A percentile compares a stretch with the other conserved stretches of the same genome.
Conservation (phyloP, 2,329 filamentous ascomycete species). For the Fusarium mangiferae region DNA sequence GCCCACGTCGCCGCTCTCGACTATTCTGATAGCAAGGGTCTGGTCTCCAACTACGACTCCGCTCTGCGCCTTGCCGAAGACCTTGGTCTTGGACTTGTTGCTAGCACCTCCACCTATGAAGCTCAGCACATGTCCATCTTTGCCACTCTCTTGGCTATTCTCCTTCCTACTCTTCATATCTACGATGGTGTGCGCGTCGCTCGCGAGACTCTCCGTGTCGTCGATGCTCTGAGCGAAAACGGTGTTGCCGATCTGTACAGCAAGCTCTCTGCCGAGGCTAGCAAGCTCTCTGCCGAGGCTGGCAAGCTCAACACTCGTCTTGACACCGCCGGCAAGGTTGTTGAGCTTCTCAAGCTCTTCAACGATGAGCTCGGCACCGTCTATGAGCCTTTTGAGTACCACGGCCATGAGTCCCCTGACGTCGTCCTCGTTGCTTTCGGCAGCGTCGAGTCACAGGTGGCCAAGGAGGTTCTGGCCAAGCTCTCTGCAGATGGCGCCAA, state of each 20-base stretch:
- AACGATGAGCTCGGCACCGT: conserved; percentile 94
- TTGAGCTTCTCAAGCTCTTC: conserved; percentile 76
- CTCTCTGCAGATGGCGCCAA: conserved; percentile 78
- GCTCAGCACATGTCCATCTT: conserved; percentile 96
- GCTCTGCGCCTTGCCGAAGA: conserved; percentile 87
- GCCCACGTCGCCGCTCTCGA: conserved; percentile 93
- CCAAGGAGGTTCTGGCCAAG: conserved; percentile 80
- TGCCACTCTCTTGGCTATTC: conserved; percentile 79
- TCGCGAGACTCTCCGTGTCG: conserved; percentile 82
- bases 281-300: conserved; percentile 70
- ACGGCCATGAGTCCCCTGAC: conserved; percentile 82
- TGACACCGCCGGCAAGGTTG: conserved; percentile 76
- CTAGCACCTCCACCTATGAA: conserved; percentile 88
- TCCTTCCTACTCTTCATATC: conserved; percentile 86
- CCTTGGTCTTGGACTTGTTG: conserved; percentile 85
- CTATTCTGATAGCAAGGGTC: conserved; percentile 74
- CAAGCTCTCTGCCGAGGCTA: conserved; percentile 70
- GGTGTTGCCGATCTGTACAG: conserved; percentile 77
- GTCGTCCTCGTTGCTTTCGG: conserved; percentile 92
- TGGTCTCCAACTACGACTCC: conserved; percentile 88
- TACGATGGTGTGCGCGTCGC: conserved; percentile 89
- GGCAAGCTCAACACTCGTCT: conserved; percentile 74
- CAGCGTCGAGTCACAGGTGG: conserved; percentile 87
- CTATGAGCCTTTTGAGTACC: conserved; percentile 94
- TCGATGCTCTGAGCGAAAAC: conserved; percentile 80